Conservation (phyloP, 495 filamentous ascomycete genomes). For the Trichoderma orchidacearum region DNA sequence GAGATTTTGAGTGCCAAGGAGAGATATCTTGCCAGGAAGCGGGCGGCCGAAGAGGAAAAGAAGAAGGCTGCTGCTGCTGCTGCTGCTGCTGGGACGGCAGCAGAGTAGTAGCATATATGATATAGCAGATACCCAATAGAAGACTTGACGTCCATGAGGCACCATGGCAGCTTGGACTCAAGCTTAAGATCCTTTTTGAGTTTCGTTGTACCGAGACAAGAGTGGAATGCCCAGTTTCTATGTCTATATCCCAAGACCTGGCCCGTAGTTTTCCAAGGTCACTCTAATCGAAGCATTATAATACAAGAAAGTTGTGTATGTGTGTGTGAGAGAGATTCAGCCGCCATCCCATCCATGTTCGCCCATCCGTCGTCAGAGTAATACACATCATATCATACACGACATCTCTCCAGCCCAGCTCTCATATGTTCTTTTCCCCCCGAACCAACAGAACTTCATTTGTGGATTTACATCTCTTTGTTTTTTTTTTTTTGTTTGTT, state of each 20-base stretch:
- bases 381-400: too few species aligned
- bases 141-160: background rate
- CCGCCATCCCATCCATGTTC: too few species aligned
- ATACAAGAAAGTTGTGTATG: too few species aligned
- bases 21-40: constrained; percentile 75
- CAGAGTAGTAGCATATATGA: background rate
- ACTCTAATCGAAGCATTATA: background rate
- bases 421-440: background rate
- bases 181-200: too few species aligned
- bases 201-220: background rate
- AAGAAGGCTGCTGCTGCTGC: constrained; percentile 28
- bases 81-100: background rate
- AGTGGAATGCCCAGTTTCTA: background rate
- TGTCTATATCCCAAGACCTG: background rate
- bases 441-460: too few species aligned
- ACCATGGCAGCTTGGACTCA: too few species aligned
- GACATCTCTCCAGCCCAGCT: too few species aligned
- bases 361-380: too few species aligned
- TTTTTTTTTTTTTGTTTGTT: background rate
- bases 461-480: background rate
- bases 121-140: background rate
- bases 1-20: constrained; percentile 83
- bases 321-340: too few species aligned
- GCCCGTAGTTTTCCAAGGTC: background rate
- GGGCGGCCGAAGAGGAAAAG: constrained; percentile 58